Conservation (phyloP, 2,329 filamentous ascomycete species). For the Shiraia bambusicola region DNA sequence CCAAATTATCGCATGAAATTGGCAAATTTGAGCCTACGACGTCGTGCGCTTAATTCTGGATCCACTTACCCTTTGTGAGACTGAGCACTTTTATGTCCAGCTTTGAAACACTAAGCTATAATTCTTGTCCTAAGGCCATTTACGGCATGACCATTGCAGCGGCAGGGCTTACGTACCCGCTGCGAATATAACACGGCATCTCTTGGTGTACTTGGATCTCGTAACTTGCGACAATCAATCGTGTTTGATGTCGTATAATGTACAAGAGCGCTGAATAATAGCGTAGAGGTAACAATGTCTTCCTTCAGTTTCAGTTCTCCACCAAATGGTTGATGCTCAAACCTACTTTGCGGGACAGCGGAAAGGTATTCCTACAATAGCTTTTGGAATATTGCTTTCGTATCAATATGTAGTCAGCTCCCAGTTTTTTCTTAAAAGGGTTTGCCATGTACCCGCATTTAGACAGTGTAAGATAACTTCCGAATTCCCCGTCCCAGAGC, state of each 20-base stretch:
- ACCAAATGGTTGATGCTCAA: constrained; percentile 7
- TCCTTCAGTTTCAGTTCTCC: constrained; percentile 12
- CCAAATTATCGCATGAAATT: constrained; percentile 13
- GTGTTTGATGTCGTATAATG: constrained; percentile 5
- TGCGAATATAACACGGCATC: constrained; percentile 5
- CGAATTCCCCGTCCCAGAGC: constrained; percentile 20
- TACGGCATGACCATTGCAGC: constrained; percentile 7
- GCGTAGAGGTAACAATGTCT: constrained; percentile 5
- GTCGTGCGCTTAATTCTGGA: constrained; percentile 23
- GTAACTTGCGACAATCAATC: constrained; percentile 13
- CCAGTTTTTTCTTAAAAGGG: constrained; percentile 24
- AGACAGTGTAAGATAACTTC: constrained; percentile 21
- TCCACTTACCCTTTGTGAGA: constrained; percentile 25
- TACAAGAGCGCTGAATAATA: constrained; percentile 3
- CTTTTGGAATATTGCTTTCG: constrained; percentile 3
- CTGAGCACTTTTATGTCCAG: constrained; percentile 31
- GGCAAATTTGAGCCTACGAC: constrained; percentile 7
- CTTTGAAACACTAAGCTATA: constrained; percentile 40
- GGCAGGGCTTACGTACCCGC: constrained; percentile 6
- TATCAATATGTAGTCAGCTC: constrained; percentile 24
- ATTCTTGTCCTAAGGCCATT: constrained; percentile 18
- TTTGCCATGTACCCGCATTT: constrained; percentile 31
- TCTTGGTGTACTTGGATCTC: constrained; percentile 8
- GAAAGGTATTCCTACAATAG: constrained; percentile 1
- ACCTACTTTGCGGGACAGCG: constrained; percentile 12